These are phyloP conservation scores for Dactylis glomerata DNA, from an alignment of 176 grass and related monocot genomes.

Conservation along the genomic window DNA sequence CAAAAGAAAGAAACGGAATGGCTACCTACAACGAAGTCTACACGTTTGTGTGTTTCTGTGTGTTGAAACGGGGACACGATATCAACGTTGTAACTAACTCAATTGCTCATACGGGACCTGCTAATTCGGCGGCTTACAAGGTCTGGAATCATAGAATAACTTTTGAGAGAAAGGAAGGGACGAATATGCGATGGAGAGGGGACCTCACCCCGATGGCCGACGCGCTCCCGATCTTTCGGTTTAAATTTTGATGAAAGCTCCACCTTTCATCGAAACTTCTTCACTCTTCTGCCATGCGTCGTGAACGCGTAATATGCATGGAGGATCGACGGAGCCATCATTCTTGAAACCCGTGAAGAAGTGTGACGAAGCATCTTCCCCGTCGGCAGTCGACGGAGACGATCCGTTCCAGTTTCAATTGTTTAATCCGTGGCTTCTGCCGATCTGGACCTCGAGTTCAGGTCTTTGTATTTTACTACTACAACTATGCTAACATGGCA, in stretches of 20 bases:
- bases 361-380: not conserved
- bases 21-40: not conserved
- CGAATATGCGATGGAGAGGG: not conserved
- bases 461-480: no score
- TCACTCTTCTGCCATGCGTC: not conserved
- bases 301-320: not conserved
- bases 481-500: no score
- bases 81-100: not conserved
- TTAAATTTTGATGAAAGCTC: not conserved
- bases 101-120: not conserved
- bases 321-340: not conserved
- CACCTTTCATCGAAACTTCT: not conserved
- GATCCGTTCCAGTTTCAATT: not conserved
- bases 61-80: not conserved
- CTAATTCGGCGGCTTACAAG: not conserved
- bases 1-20: not conserved
- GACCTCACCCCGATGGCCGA: not conserved
- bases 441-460: not conserved
- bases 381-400: not conserved
- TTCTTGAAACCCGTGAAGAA: not conserved
- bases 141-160: no score
- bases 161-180: no score
- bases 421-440: not conserved
- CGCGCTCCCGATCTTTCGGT: not conserved
- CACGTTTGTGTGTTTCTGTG: not conserved